phyloP scores from a whole-genome alignment of 768 basidiomycete genomes.

The Amanita muscaria region DNA sequence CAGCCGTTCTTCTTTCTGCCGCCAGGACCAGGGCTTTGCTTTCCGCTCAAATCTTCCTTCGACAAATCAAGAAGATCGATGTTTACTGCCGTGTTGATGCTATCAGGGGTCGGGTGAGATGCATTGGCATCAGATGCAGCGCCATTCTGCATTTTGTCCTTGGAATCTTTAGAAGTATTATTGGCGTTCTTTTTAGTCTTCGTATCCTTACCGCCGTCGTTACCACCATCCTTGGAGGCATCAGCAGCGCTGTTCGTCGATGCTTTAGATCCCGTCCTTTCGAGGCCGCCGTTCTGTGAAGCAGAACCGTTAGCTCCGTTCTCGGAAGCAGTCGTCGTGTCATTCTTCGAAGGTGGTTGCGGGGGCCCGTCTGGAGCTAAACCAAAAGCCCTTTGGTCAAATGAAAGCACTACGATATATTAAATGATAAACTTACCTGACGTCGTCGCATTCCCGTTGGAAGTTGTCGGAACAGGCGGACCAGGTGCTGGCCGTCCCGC shows the following conservation, averaged over 20 bases:
- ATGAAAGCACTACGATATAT: neutral
- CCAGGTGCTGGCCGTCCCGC: neutral
- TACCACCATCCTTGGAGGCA: neutral
- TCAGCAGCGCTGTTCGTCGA: neutral
- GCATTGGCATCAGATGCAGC: neutral
- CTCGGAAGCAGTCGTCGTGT: neutral
- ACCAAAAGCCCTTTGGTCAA: neutral
- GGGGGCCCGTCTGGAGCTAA: neutral
- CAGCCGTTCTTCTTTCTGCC: neutral
- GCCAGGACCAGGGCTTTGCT: constrained; percentile 1
- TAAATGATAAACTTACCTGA: neutral
- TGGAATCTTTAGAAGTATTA: neutral
- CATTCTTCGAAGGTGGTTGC: neutral
- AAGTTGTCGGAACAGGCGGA: neutral
- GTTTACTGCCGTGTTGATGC: neutral
- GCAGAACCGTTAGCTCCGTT: neutral
- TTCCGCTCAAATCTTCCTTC: constrained; percentile 2
- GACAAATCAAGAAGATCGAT: neutral
- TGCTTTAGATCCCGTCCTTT: neutral
- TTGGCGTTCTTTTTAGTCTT: neutral
- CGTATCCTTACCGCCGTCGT: neutral
- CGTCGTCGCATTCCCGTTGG: neutral
- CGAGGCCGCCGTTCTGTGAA: neutral
- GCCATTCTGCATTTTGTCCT: neutral
- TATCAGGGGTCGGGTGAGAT: neutral